Conservation (phyloP, 2,329 filamentous ascomycete genomes). For the Fusarium cicatricum region DNA sequence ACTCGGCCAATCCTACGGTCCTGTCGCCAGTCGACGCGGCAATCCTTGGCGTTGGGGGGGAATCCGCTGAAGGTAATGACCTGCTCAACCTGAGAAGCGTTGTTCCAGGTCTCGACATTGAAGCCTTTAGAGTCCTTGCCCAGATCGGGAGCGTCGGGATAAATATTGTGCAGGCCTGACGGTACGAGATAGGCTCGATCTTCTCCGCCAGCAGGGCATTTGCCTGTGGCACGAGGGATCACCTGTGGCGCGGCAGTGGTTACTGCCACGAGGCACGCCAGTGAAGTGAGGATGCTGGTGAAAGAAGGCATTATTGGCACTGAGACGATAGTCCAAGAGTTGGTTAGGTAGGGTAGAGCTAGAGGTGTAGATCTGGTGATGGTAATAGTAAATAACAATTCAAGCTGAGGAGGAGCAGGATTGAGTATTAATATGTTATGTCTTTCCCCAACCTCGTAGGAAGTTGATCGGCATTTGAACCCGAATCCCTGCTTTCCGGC, state of each 20-base stretch:
- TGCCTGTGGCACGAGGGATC: constrained; percentile 12
- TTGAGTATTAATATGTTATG: no score
- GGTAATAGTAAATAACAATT: no score
- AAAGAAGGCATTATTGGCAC: constrained; percentile 14
- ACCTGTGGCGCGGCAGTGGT: constrained; percentile 17
- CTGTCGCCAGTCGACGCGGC: constrained; percentile 47
- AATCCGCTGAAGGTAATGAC: constrained; percentile 45
- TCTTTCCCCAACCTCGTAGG: no score
- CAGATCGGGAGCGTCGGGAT: constrained; percentile 24
- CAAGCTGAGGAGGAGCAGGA: no score
- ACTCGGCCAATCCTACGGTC: constrained; percentile 49
- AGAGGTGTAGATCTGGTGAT: no score
- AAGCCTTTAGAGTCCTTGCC: constrained; percentile 24
- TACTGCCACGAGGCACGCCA: constrained; percentile 22
- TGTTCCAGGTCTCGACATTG: constrained; percentile 39
- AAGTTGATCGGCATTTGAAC: no score
- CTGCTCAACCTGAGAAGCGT: constrained; percentile 42
- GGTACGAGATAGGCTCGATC: neutral
- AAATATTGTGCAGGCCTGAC: constrained; percentile 30
- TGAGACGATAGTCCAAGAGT: no score
- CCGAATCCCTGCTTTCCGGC: no score
- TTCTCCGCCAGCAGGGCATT: constrained; percentile 15
- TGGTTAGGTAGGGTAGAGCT: no score
- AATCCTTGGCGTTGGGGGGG: constrained; percentile 41
- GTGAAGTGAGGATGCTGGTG: constrained; percentile 5